phyloP scores from a whole-genome alignment of 805 yeast genomes.

The Cyberlindnera xishuangbannaensis region DNA sequence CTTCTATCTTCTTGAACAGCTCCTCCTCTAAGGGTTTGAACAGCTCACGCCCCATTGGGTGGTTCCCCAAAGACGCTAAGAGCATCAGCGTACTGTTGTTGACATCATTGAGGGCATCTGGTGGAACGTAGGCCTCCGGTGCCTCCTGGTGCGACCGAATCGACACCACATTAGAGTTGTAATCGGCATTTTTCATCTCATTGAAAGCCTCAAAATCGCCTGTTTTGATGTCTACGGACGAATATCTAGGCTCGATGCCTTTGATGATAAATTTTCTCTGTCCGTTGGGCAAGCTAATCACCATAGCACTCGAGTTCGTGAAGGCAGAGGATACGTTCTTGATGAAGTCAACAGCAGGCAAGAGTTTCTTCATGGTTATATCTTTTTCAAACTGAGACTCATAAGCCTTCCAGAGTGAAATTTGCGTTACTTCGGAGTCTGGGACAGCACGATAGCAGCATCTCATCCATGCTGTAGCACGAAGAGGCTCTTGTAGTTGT shows the following conservation, averaged over 20 bases:
- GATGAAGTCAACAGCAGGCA: slow-evolving; percentile 96
- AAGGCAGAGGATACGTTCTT: slow-evolving; percentile 90
- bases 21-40: slow-evolving; percentile 28
- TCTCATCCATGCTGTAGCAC: slow-evolving; percentile 94
- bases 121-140: slow-evolving; percentile 23
- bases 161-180: slow-evolving; percentile 3
- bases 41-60: slow-evolving; percentile 28
- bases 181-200: slow-evolving; percentile 1
- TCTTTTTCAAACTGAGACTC: slow-evolving; percentile 76
- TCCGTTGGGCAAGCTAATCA: slow-evolving; percentile 59
- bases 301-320: slow-evolving; percentile 89
- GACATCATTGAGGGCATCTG: slow-evolving; percentile 33
- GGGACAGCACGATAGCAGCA: slow-evolving; percentile 78
- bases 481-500: slow-evolving; percentile 70
- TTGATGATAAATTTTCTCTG: slow-evolving; percentile 82
- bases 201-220: slow-evolving; percentile 38
- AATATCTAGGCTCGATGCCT: slow-evolving; percentile 84
- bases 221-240: slow-evolving; percentile 42
- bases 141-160: slow-evolving; percentile 13
- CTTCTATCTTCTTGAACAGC: slow-evolving; percentile 28
- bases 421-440: slow-evolving; percentile 88
- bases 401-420: slow-evolving; percentile 91
- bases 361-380: slow-evolving; percentile 46
- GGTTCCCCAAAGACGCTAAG: slow-evolving; percentile 30
- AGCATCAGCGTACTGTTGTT: slow-evolving; percentile 33